Percentiles rank a stretch among this genome's conserved stretches.
Evolutionary conservation across 768 basidiomycete genomes (phyloP).

Genomic region (Coprinopsis cinerea): DNA sequence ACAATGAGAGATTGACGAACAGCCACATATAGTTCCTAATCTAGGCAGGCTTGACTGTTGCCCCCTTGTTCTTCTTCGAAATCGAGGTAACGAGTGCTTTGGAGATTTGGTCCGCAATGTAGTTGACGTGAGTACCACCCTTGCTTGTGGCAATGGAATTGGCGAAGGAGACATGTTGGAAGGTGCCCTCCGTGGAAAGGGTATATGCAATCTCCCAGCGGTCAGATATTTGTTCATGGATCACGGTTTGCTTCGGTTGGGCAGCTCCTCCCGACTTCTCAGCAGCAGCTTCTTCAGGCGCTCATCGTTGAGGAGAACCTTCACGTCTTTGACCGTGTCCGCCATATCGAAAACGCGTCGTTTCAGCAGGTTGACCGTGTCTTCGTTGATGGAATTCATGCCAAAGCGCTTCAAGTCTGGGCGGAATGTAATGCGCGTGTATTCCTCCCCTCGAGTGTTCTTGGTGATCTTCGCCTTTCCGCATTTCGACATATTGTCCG

Average conservation of each 20-base stretch:
- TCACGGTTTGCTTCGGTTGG: conserved; percentile 65
- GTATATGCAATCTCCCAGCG: conserved; percentile 97
- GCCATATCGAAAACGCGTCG: conserved; percentile 97
- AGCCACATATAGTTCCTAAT: conserved; percentile 99
- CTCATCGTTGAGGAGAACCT: conserved; percentile 91
- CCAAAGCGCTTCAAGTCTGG: conserved; percentile 91
- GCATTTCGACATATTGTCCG: conserved; percentile 86
- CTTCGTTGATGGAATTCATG: conserved; percentile 86
- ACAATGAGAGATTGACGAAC: conserved; percentile 93
- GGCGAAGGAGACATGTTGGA: conserved; percentile 94
- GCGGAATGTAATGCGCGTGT: conserved; percentile 86
- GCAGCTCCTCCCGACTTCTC: conserved; percentile 76
- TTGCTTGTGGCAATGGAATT: conserved; percentile 97
- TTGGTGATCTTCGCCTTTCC: conserved; percentile 92
- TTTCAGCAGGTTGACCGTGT: conserved; percentile 81
- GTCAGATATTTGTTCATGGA: conserved; percentile 73
- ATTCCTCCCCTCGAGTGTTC: conserved; percentile 82
- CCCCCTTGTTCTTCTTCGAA: conserved; percentile 95
- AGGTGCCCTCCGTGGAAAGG: conserved; percentile 77
- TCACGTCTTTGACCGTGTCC: conserved; percentile 89
- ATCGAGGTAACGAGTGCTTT: conserved; percentile 79
- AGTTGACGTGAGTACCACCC: conserved; percentile 88
- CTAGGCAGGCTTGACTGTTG: conserved; percentile 88
- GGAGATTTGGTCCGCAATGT: conserved; percentile 83
- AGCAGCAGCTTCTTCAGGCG: conserved; percentile 69